Conservation (phyloP, 768 basidiomycete genomes). For the Hydnomerulius pinastri region DNA sequence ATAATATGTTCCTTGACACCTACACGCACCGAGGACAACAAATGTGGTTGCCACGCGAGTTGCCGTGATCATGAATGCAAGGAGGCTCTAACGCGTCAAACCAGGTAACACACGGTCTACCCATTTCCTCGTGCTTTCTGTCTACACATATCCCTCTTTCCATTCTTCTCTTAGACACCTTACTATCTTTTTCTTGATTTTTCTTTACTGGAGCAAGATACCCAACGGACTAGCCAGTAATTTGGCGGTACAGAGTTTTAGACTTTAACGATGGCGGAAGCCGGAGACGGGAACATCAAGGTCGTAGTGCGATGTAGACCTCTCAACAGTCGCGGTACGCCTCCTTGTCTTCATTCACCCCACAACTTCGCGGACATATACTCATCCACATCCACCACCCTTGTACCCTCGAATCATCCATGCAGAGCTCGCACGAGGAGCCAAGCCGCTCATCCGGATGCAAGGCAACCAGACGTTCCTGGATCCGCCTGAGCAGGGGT, state of each 20-base stretch:
- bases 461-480: conserved; percentile 90
- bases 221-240: conserved; percentile 9
- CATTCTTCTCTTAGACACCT: conserved; percentile 5
- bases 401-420: conserved; percentile 4
- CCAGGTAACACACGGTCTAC: conserved; percentile 8
- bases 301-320: conserved; percentile 95
- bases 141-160: conserved; percentile 5
- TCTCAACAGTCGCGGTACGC: conserved; percentile 89
- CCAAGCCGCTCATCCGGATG: conserved; percentile 94
- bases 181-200: conserved; percentile 1
- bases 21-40: not conserved
- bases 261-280: conserved; percentile 59
- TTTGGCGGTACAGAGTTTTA: conserved; percentile 18
- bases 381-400: conserved; percentile 3
- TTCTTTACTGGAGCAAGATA: conserved; percentile 11
- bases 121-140: conserved; percentile 3
- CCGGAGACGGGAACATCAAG: conserved; percentile 88
- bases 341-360: conserved; percentile 9
- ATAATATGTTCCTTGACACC: not conserved
- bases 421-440: conserved; percentile 88
- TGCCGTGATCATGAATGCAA: conserved; percentile 15
- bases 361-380: not conserved
- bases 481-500: conserved; percentile 83
- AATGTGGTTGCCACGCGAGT: conserved; percentile 23
- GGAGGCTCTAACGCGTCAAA: conserved; percentile 9